phyloP scores from a whole-genome alignment of 202 grass and related monocot genomes.

The Zizania palustris region DNA sequence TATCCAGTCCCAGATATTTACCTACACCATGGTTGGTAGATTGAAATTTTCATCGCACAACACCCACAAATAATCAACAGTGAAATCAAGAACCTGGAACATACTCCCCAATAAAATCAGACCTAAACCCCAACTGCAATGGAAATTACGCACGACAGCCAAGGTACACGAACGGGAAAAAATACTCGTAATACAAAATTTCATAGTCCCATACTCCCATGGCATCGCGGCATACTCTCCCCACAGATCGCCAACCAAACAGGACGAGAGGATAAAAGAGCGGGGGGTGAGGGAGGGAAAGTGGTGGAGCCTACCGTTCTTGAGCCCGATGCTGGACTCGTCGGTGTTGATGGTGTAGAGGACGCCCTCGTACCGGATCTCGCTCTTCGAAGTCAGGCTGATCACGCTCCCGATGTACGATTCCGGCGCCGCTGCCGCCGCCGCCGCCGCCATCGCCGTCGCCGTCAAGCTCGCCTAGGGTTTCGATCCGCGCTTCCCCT shows the following conservation, averaged over 20 bases:
- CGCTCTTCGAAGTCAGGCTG: conserved; percentile 92
- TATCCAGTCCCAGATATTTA: not conserved
- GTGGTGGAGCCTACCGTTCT: conserved; percentile 52
- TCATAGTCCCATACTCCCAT: not conserved
- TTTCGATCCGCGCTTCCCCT: conserved; percentile 29
- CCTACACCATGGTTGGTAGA: not conserved
- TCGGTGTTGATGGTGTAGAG: conserved; percentile 94
- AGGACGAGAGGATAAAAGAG: not conserved
- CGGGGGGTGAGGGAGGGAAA: not conserved
- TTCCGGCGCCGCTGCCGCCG: conserved; percentile 50
- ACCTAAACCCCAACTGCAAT: not conserved
- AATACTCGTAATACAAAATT: not conserved
- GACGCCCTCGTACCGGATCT: conserved; percentile 93
- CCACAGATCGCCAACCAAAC: not conserved
- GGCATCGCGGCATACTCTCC: not conserved
- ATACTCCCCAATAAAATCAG: not conserved
- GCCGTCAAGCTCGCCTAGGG: conserved; percentile 46
- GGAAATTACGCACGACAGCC: conserved; percentile 6
- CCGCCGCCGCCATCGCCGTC: conserved; percentile 30
- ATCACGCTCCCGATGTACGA: conserved; percentile 92
- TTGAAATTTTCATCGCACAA: not conserved
- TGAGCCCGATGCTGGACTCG: conserved; percentile 86
- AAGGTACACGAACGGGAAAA: not conserved
- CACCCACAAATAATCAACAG: not conserved
- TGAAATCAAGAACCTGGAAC: not conserved